phyloP scores from a whole-genome alignment of 352 stramenopile species.

The Discostella stelligera region DNA sequence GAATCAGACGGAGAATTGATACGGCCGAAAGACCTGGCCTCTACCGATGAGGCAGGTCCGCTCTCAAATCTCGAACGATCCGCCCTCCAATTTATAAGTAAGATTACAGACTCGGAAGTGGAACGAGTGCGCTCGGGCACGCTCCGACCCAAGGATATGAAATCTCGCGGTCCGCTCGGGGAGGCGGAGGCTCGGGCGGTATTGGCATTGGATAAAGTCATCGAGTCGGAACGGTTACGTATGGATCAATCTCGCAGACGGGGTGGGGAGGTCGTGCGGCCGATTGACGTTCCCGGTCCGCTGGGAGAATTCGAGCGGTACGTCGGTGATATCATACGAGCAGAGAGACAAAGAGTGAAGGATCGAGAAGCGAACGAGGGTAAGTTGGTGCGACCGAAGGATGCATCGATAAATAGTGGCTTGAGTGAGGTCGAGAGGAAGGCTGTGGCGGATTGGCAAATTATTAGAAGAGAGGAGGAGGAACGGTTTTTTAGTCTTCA shows the following conservation, averaged over 20 bases:
- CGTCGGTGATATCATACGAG: conserved; percentile 60
- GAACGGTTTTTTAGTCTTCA: conserved; percentile 64
- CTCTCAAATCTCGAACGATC: conserved; percentile 69
- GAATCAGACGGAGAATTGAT: conserved; percentile 66
- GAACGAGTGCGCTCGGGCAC: conserved; percentile 54
- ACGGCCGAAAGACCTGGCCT: conserved; percentile 60
- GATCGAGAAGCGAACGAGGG: conserved; percentile 52
- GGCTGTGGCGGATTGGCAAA: conserved; percentile 55
- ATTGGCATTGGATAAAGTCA: conserved; percentile 59
- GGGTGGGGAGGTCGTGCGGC: conserved; percentile 58
- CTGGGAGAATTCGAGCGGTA: conserved; percentile 73
- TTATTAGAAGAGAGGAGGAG: conserved; percentile 66
- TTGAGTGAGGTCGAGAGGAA: conserved; percentile 71
- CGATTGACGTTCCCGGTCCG: conserved; percentile 76
- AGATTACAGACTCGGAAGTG: conserved; percentile 67
- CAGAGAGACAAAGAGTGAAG: conserved; percentile 59
- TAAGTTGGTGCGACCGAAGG: conserved; percentile 66
- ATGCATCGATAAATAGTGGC: conserved; percentile 59
- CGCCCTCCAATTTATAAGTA: conserved; percentile 63
- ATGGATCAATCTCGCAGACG: conserved; percentile 59
- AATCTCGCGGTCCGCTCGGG: conserved; percentile 63
- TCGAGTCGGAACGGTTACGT: conserved; percentile 61
- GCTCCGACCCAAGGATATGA: conserved; percentile 73
- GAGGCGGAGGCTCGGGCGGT: conserved; percentile 61
- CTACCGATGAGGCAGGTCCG: conserved; percentile 55